A percentile compares a stretch with the other conserved stretches of the same genome.
Evolutionary conservation across 1,284 basidiomycete species (phyloP).

Genomic region (Spongiforma sp.): DNA sequence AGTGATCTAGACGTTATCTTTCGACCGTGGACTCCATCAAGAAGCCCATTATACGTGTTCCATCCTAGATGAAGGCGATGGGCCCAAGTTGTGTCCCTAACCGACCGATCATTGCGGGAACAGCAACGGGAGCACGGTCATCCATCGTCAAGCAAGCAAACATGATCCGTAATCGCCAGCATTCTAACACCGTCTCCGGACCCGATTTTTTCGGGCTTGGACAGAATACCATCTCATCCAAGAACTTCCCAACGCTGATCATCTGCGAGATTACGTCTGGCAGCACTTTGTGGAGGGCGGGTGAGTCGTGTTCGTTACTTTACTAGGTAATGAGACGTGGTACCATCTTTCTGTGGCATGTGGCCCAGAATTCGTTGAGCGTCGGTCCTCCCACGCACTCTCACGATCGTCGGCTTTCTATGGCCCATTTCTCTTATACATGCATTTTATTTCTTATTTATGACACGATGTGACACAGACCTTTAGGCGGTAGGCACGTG

Average conservation of each 20-base stretch:
- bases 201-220: slow-evolving; percentile 85
- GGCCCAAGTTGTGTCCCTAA: slow-evolving; percentile 78
- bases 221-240: slow-evolving; percentile 86
- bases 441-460: slow-evolving; percentile 34
- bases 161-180: slow-evolving; percentile 74
- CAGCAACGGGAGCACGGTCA: slow-evolving; percentile 84
- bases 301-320: slow-evolving; percentile 50
- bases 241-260: slow-evolving; percentile 71
- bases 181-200: slow-evolving; percentile 83
- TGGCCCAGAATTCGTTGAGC: slow-evolving; percentile 12
- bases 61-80: slow-evolving; percentile 82
- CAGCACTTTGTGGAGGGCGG: slow-evolving; percentile 82
- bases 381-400: slow-evolving; percentile 11
- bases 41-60: slow-evolving; percentile 80
- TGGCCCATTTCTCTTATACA: slow-evolving; percentile 28
- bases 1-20: slow-evolving; percentile 62
- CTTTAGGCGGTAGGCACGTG: slow-evolving; percentile 76
- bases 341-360: slow-evolving; percentile 16
- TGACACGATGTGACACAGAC: slow-evolving; percentile 51
- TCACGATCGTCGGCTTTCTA: slow-evolving; percentile 17
- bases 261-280: slow-evolving; percentile 79
- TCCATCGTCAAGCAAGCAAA: slow-evolving; percentile 81
- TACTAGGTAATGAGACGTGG: slow-evolving; percentile 11
- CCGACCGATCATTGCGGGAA: slow-evolving; percentile 76
- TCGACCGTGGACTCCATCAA: slow-evolving; percentile 69